phyloP scores from a whole-genome alignment of 306 rosid species.

The Begonia masoniana region DNA sequence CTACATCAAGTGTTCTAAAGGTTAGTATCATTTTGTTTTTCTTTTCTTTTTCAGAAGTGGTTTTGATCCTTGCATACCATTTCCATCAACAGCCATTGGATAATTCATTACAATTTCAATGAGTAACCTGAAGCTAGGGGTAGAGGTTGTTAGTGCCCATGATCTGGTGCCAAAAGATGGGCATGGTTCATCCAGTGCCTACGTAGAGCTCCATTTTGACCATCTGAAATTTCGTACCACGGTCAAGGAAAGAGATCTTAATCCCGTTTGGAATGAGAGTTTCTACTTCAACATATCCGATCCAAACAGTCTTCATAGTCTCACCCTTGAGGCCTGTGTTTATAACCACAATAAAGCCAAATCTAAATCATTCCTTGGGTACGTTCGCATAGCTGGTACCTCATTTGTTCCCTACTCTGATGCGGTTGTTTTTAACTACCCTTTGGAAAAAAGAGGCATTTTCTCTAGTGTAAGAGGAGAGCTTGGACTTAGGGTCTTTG shows the following conservation, averaged over 20 bases:
- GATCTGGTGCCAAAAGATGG: conserved; percentile 66
- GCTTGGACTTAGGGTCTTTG: conserved; percentile 82
- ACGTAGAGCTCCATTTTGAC: conserved; percentile 69
- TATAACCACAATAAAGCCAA: conserved; percentile 30
- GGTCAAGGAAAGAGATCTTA: conserved; percentile 40
- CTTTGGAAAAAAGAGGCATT: conserved; percentile 51
- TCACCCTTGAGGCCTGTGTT: conserved; percentile 48
- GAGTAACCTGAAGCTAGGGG: conserved; percentile 57
- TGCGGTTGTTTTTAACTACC: conserved; percentile 74
- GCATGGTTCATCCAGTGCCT: conserved; percentile 39
- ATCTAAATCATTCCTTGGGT: conserved; percentile 45
- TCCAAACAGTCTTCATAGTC: conserved; percentile 38
- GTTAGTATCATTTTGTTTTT: conserved; percentile 2
- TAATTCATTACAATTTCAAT: conserved; percentile 17
- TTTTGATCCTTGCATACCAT: too few species aligned
- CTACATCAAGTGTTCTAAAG: too few species aligned
- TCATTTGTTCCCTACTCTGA: conserved; percentile 81
- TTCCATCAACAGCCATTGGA: not conserved
- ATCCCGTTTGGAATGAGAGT: conserved; percentile 65
- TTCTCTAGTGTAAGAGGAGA: conserved; percentile 67
- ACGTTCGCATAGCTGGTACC: conserved; percentile 58
- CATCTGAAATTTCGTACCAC: conserved; percentile 50
- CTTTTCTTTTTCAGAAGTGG: too few species aligned
- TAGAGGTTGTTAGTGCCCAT: conserved; percentile 61
- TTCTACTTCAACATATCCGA: conserved; percentile 77